These are phyloP conservation scores for Cercospora zeina DNA, from an alignment of 2,329 filamentous ascomycete genomes.

Conservation along the genomic window DNA sequence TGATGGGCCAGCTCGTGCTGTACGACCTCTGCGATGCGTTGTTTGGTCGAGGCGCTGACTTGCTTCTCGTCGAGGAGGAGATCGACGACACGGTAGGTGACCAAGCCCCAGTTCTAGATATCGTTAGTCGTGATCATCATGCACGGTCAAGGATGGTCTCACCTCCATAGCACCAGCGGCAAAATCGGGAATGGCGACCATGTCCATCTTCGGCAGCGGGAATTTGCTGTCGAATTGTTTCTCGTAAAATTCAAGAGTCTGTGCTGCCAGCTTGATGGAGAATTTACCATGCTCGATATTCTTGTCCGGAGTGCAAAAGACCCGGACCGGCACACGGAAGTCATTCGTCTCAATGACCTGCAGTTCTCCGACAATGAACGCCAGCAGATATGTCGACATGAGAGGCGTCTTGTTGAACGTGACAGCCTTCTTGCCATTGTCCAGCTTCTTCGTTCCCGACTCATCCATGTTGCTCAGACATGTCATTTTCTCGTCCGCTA, in stretches of 20 bases:
- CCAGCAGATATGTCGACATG: conserved; percentile 95
- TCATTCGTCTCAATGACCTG: conserved; percentile 89
- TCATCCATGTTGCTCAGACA: conserved; percentile 98
- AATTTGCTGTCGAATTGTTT: conserved; percentile 87
- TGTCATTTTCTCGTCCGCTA: conserved; percentile 86
- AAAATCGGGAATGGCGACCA: conserved; percentile 95
- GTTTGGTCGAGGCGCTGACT: conserved; percentile 83
- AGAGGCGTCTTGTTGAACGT: conserved; percentile 88
- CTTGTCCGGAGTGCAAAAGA: conserved; percentile 89
- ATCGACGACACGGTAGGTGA: conserved; percentile 92
- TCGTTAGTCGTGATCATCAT: conserved; percentile 47
- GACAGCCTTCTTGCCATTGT: conserved; percentile 70
- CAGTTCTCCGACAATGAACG: conserved; percentile 90
- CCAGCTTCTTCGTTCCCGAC: conserved; percentile 71
- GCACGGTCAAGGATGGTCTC: neutral
- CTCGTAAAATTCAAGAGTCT: conserved; percentile 91
- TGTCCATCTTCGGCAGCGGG: conserved; percentile 91
- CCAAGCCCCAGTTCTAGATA: conserved; percentile 98
- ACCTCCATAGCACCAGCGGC: conserved; percentile 62
- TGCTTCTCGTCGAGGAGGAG: conserved; percentile 88
- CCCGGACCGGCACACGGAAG: conserved; percentile 87
- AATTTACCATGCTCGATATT: conserved; percentile 90
- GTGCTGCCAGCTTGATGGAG: conserved; percentile 83
- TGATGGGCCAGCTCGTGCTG: conserved; percentile 97
- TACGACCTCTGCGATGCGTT: conserved; percentile 90